Evolutionary conservation across 257 asterid species (phyloP).

Genomic region (Nicotiana paniculata): DNA sequence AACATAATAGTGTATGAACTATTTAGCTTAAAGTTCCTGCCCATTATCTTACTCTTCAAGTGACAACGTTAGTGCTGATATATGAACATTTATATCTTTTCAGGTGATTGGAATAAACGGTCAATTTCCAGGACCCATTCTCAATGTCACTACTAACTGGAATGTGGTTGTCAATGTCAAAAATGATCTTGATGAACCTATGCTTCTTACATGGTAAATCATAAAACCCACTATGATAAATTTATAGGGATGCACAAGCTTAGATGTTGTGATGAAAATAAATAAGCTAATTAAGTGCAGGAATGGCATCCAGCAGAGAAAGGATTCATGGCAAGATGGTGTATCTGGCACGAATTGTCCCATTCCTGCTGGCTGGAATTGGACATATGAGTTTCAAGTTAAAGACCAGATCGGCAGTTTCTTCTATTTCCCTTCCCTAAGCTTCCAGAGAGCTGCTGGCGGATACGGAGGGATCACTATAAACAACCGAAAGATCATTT

Average conservation of each 20-base stretch:
- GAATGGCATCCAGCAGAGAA: constrained; percentile 86
- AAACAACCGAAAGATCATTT: constrained; percentile 74
- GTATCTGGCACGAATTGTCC: constrained; percentile 94
- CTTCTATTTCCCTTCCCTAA: constrained; percentile 79
- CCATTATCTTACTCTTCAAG: not conserved
- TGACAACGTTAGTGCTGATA: not conserved
- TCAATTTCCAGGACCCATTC: constrained; percentile 82
- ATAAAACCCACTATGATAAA: not conserved
- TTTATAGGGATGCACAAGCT: not conserved
- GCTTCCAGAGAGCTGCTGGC: constrained; percentile 72
- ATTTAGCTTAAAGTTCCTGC: not conserved
- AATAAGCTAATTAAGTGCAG: constrained; percentile 42
- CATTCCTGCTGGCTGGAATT: constrained; percentile 90
- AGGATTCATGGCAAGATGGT: constrained; percentile 95
- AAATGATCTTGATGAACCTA: constrained; percentile 78
- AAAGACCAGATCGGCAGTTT: constrained; percentile 97
- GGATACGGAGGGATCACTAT: constrained; percentile 81
- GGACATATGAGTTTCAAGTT: constrained; percentile 95
- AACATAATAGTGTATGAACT: not conserved
- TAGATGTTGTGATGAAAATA: constrained; percentile 7
- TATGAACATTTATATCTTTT: constrained; percentile 2
- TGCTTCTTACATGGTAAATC: constrained; percentile 81
- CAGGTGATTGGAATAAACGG: constrained; percentile 89
- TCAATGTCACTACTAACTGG: constrained; percentile 92
- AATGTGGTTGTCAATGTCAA: constrained; percentile 77